Evolutionary conservation across 805 yeast species (phyloP).

Genomic region (Metschnikowia proteae): DNA sequence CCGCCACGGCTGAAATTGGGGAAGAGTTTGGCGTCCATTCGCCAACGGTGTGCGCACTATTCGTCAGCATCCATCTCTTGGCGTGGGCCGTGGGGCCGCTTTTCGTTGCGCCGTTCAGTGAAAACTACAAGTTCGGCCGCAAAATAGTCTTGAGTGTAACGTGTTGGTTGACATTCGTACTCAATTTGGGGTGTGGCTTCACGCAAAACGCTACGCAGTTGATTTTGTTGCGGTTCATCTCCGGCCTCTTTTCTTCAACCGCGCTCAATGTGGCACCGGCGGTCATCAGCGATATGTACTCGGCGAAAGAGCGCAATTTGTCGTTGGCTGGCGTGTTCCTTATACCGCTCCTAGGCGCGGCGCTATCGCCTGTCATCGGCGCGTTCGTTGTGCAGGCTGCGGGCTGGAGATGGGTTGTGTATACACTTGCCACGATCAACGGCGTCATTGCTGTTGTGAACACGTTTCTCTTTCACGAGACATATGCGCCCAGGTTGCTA

Average conservation of each 20-base stretch:
- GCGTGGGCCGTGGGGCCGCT: conserved; percentile 42
- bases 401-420: conserved; percentile 38
- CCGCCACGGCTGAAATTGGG: conserved; percentile 30
- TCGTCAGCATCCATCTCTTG: conserved; percentile 34
- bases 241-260: conserved; percentile 38
- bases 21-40: conserved; percentile 28
- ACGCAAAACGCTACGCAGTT: conserved; percentile 32
- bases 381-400: conserved; percentile 31
- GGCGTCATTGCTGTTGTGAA: conserved; percentile 32
- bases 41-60: conserved; percentile 25
- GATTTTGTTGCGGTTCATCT: conserved; percentile 31
- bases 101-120: conserved; percentile 38
- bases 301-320: conserved; percentile 28
- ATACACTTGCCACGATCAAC: conserved; percentile 33
- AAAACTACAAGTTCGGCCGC: conserved; percentile 35
- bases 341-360: conserved; percentile 38
- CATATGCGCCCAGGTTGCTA: conserved; percentile 35
- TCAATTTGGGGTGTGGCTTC: conserved; percentile 37
- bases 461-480: conserved; percentile 30
- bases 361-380: conserved; percentile 36
- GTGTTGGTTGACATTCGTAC: conserved; percentile 32
- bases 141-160: conserved; percentile 30
- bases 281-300: conserved; percentile 35
- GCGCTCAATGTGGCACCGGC: conserved; percentile 40
- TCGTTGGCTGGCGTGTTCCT: conserved; percentile 37